Evolutionary conservation across 2,329 filamentous ascomycete genomes (phyloP).

Genomic region (Orbilia ellipsospora): DNA sequence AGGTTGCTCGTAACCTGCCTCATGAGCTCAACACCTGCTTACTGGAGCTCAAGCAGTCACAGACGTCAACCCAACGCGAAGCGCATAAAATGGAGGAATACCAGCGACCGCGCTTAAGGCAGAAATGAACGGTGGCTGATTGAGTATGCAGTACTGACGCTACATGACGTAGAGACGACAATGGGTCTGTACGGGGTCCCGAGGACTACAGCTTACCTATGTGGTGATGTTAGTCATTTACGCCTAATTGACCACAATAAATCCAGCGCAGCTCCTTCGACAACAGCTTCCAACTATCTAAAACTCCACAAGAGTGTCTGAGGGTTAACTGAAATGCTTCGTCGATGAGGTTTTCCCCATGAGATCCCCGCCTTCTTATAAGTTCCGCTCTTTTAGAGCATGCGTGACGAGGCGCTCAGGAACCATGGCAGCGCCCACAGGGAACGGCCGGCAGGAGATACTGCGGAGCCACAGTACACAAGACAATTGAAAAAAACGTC

Average conservation of each 20-base stretch:
- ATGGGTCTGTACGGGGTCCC: neutral
- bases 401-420: conserved; percentile 16
- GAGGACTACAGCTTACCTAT: conserved; percentile 17
- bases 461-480: neutral
- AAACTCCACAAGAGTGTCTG: conserved; percentile 23
- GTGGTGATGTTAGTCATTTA: neutral
- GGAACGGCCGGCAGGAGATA: conserved; percentile 12
- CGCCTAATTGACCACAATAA: neutral
- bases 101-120: neutral
- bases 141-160: neutral
- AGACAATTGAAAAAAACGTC: conserved; percentile 34
- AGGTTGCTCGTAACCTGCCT: neutral
- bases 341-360: neutral
- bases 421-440: conserved; percentile 39
- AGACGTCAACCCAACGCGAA: conserved; percentile 14
- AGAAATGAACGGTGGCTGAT: neutral
- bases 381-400: neutral
- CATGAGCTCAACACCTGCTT: conserved; percentile 5
- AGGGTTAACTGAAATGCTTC: conserved; percentile 18
- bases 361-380: conserved; percentile 49
- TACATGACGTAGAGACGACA: neutral
- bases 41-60: neutral
- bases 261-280: conserved; percentile 10
- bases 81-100: neutral
- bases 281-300: neutral